Conservation (phyloP, 2,329 filamentous ascomycete species). For the Pestalotiopsis sp. region DNA sequence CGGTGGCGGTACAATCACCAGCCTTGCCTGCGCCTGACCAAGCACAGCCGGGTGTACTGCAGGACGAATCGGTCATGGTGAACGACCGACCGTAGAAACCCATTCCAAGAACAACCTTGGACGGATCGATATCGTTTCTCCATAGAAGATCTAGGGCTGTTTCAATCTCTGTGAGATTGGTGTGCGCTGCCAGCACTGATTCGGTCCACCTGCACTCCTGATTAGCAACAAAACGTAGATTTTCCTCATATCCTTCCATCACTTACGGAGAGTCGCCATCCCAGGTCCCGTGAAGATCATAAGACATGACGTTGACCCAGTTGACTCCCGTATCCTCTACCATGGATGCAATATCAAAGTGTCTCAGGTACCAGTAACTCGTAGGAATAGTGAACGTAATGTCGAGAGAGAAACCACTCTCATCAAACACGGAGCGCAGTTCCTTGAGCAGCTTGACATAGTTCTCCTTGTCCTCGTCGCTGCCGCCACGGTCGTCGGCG, state of each 20-base stretch:
- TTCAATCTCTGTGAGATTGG: constrained; percentile 49
- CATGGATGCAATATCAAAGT: constrained; percentile 27
- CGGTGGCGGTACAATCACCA: constrained; percentile 20
- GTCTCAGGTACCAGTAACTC: constrained; percentile 24
- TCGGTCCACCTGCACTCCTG: constrained; percentile 30
- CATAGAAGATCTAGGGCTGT: constrained; percentile 43
- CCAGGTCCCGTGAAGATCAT: constrained; percentile 43
- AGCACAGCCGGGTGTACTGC: constrained; percentile 22
- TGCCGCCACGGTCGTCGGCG: constrained; percentile 22
- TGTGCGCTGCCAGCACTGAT: constrained; percentile 35
- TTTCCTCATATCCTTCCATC: not conserved
- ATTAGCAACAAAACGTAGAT: not conserved
- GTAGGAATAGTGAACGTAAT: constrained; percentile 18
- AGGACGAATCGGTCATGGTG: constrained; percentile 17
- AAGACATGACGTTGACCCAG: constrained; percentile 32
- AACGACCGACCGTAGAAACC: constrained; percentile 41
- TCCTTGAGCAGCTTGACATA: constrained; percentile 26
- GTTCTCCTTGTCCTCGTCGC: constrained; percentile 18
- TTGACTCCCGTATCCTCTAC: constrained; percentile 10
- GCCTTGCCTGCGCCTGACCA: constrained; percentile 21
- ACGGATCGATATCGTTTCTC: constrained; percentile 39
- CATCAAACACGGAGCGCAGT: constrained; percentile 15
- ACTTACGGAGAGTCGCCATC: constrained; percentile 23
- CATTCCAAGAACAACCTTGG: constrained; percentile 42
- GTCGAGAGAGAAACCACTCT: constrained; percentile 11